Conservation (phyloP, 768 basidiomycete genomes). For the Xerocomellus amylosporus region DNA sequence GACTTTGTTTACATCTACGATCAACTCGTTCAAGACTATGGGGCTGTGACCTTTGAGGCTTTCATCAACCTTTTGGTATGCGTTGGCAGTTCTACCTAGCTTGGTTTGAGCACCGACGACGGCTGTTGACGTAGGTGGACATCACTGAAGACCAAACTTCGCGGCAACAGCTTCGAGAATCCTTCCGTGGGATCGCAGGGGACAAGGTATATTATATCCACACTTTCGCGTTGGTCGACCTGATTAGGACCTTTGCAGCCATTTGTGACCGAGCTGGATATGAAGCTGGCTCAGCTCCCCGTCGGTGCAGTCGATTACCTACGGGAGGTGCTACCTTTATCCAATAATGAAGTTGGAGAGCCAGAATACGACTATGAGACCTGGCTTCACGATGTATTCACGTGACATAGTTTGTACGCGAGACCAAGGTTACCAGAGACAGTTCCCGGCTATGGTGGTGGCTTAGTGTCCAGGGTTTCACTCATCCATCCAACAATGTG, state of each 20-base stretch:
- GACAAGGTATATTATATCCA: constrained; percentile 64
- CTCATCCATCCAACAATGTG: background rate
- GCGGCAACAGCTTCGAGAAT: constrained; percentile 85
- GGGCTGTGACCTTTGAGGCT: constrained; percentile 88
- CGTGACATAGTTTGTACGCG: constrained; percentile 29
- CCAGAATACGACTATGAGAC: constrained; percentile 76
- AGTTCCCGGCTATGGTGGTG: background rate
- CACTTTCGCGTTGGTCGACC: background rate
- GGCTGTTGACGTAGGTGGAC: constrained; percentile 66
- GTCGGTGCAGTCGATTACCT: constrained; percentile 75
- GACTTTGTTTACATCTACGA: constrained; percentile 84
- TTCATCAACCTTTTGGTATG: constrained; percentile 90
- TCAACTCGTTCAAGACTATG: constrained; percentile 76
- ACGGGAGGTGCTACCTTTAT: constrained; percentile 72
- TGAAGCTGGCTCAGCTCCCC: constrained; percentile 81
- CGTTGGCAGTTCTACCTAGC: background rate
- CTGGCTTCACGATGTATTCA: constrained; percentile 80
- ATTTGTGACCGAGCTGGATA: constrained; percentile 90
- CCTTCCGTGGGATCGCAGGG: constrained; percentile 88
- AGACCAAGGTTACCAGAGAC: background rate
- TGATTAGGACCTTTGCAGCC: constrained; percentile 47
- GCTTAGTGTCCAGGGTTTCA: background rate
- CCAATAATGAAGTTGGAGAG: constrained; percentile 52
- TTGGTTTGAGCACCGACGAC: background rate
- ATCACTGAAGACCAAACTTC: constrained; percentile 96